Evolutionary conservation across 2,329 filamentous ascomycete genomes (phyloP).

Genomic region (Gremmenia infestans): DNA sequence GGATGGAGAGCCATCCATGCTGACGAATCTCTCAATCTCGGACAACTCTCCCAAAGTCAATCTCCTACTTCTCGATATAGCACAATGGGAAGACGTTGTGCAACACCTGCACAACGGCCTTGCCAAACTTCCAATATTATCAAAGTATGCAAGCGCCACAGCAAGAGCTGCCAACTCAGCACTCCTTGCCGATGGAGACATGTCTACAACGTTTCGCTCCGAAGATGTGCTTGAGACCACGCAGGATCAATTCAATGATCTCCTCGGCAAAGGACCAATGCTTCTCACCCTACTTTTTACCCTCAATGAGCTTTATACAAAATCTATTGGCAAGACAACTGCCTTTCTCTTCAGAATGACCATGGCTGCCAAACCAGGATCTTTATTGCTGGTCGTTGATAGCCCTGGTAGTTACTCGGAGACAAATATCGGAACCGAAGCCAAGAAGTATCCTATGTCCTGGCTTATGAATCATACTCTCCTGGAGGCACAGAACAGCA

Average conservation of each 20-base stretch:
- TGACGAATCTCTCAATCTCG: slow-evolving; percentile 10
- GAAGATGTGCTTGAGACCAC: slow-evolving; percentile 45
- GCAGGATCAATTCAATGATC: slow-evolving; percentile 29
- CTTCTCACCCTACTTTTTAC: slow-evolving; percentile 88
- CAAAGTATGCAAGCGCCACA: slow-evolving; percentile 48
- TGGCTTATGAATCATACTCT: slow-evolving; percentile 86
- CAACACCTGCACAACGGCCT: slow-evolving; percentile 52
- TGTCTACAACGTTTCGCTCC: slow-evolving; percentile 42
- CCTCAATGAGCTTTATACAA: slow-evolving; percentile 87
- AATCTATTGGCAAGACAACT: slow-evolving; percentile 68
- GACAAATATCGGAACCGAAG: slow-evolving; percentile 57
- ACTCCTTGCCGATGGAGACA: slow-evolving; percentile 37
- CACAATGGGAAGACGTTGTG: slow-evolving; percentile 66
- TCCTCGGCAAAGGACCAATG: slow-evolving; percentile 34
- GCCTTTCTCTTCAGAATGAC: slow-evolving; percentile 68
- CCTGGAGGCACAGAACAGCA: slow-evolving; percentile 35
- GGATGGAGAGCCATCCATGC: neutral
- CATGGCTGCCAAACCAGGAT: slow-evolving; percentile 48
- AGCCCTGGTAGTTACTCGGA: slow-evolving; percentile 92
- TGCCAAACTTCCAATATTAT: slow-evolving; percentile 45
- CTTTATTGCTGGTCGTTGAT: slow-evolving; percentile 80
- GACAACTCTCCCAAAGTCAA: slow-evolving; percentile 15
- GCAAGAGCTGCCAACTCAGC: slow-evolving; percentile 41
- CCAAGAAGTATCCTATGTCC: slow-evolving; percentile 81
- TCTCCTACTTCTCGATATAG: slow-evolving; percentile 73